A percentile compares a stretch with the other conserved stretches of the same genome.
Evolutionary conservation across 768 basidiomycete genomes (phyloP).

Genomic region (Leccinum uliginosum): DNA sequence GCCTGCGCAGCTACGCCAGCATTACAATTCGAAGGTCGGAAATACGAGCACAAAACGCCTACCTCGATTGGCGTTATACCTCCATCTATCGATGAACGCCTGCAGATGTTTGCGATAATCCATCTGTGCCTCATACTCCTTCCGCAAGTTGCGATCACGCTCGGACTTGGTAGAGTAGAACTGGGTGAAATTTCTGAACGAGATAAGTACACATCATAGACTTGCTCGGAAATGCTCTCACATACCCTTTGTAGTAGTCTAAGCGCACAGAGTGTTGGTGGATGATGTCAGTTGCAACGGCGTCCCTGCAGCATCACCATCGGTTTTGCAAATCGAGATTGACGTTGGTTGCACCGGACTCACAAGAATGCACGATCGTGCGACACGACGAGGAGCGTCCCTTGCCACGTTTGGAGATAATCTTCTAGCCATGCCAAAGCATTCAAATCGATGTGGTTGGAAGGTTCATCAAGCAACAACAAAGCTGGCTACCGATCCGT

Average conservation of each 20-base stretch:
- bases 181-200: slow-evolving; percentile 86
- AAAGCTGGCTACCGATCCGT: slow-evolving; percentile 52
- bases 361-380: slow-evolving; percentile 97
- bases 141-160: slow-evolving; percentile 82
- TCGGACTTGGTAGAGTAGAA: slow-evolving; percentile 99
- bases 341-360: slow-evolving; percentile 17
- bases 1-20: slow-evolving; percentile 72
- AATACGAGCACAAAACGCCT: slow-evolving; percentile 11
- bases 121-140: slow-evolving; percentile 96
- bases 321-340: background rate
- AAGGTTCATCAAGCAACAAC: slow-evolving; percentile 87
- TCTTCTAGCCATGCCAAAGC: slow-evolving; percentile 98
- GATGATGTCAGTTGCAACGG: slow-evolving; percentile 97
- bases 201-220: background rate
- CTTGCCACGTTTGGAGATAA: slow-evolving; percentile 92
- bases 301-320: slow-evolving; percentile 52
- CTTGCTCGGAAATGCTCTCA: background rate
- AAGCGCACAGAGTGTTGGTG: slow-evolving; percentile 90
- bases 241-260: slow-evolving; percentile 95
- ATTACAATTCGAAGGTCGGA: slow-evolving; percentile 1
- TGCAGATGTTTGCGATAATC: slow-evolving; percentile 93
- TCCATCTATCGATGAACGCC: slow-evolving; percentile 97
- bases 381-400: slow-evolving; percentile 92
- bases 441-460: slow-evolving; percentile 96
- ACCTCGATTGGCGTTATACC: slow-evolving; percentile 95